Evolutionary conservation across 768 basidiomycete species (phyloP), one percentile per base, ranked within the genome.

Genomic region (Termitomyces sp.): DNA sequence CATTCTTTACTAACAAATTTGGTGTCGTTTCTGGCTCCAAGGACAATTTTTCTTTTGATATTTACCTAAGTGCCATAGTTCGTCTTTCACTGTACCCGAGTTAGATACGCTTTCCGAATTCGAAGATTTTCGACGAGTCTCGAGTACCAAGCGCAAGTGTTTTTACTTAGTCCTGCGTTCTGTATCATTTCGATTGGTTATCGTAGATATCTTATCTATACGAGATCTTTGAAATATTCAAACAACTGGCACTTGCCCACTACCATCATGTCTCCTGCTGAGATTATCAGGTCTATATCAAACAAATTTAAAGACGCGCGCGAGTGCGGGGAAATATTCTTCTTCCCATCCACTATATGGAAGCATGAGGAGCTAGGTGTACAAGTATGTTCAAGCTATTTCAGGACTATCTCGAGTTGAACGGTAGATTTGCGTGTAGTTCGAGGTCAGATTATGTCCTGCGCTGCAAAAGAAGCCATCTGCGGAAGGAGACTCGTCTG

Each of bases 371-470:
- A 94, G 57, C 68, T 77, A 40, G 87, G 81, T 24, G 73, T 91
- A 58, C 82, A 92, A 75, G 94, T 92, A 46, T 28, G 63, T 48
- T 42, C 49, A 38, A 53, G 18, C 45, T 5, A 32, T 24, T n/a
- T 4, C 52, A 13, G 28, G 36, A 16, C 28, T 38, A 18, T 22
- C 15, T 65, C 51, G 39, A 56, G 45, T 59, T 24, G 35, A 13
- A 40, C 24, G 16, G 18, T 33, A 42, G 18, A 55, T 42, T 20
- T 33, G 28, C 9, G 46, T 48, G 12, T 68, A 97, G 96, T 97
- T 92, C 72, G 84, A 96, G 74, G 84, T 98, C 60, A 82, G 90
- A 62, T 74, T 92, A 44, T 97, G 94, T 66, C 91, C 93, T 13
- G 91, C 94, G 0, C 76, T 98, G 45, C 87, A 89, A 67, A 82